Evolutionary conservation across 352 stramenopile species (phyloP).

Genomic region (Phytopythium sindhum): DNA sequence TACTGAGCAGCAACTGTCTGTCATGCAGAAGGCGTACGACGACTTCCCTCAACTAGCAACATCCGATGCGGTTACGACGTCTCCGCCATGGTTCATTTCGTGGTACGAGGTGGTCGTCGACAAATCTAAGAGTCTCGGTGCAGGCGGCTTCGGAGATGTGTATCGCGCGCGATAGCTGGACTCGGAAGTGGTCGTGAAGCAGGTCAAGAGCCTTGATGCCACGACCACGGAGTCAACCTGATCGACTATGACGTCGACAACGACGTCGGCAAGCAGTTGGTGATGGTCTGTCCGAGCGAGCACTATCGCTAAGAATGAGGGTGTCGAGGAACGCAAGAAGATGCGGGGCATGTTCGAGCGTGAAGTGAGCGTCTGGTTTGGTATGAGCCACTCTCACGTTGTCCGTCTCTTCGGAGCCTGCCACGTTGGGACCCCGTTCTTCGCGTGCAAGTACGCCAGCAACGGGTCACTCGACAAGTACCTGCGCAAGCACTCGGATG

Average conservation of each 20-base stretch:
- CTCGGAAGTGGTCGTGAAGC: conserved; percentile 13
- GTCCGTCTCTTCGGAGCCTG: conserved; percentile 16
- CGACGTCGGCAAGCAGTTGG: no score
- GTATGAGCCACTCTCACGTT: conserved; percentile 13
- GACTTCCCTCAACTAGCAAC: not conserved
- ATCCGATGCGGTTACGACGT: not conserved
- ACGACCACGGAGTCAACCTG: not conserved
- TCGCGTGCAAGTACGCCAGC: no score
- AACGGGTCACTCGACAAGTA: conserved; percentile 13
- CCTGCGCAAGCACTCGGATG: not conserved
- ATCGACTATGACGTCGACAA: no score
- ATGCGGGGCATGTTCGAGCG: conserved; percentile 8
- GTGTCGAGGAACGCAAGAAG: not conserved
- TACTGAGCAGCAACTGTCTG: not conserved
- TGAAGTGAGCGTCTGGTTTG: conserved; percentile 18
- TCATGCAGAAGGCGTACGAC: not conserved
- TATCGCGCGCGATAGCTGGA: not conserved
- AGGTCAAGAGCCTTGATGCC: not conserved
- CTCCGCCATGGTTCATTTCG: not conserved
- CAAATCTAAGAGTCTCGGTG: not conserved
- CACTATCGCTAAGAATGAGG: not conserved
- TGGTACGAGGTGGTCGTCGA: not conserved
- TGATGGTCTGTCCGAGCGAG: no score
- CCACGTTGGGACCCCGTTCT: conserved; percentile 13
- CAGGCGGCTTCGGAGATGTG: not conserved